A percentile compares a stretch with the other conserved stretches of the same genome.
These are phyloP conservation scores for Metschnikowia lunata DNA, from an alignment of 805 yeast genomes.

Conservation along the genomic window DNA sequence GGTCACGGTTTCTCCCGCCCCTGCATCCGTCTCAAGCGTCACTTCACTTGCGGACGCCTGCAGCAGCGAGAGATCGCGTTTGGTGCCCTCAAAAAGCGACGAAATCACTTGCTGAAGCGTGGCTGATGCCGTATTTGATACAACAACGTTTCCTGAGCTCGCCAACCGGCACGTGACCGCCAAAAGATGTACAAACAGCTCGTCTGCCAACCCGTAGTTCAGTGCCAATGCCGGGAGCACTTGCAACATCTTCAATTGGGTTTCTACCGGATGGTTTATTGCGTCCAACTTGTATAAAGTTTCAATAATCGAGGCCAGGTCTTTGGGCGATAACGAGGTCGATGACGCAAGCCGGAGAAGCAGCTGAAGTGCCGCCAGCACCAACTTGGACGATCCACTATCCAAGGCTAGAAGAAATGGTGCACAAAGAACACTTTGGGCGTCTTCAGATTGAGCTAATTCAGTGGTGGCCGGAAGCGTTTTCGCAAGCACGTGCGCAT, in stretches of 20 bases:
- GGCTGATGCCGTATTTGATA: slow-evolving; percentile 87
- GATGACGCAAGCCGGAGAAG: slow-evolving; percentile 56
- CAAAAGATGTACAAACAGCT: slow-evolving; percentile 52
- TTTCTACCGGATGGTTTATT: slow-evolving; percentile 75
- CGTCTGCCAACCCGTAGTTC: slow-evolving; percentile 42
- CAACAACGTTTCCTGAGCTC: slow-evolving; percentile 67
- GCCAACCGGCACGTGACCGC: slow-evolving; percentile 66
- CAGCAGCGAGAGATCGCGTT: slow-evolving; percentile 8
- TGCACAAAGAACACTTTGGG: slow-evolving; percentile 24
- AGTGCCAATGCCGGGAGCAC: slow-evolving; percentile 65
- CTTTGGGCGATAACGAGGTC: slow-evolving; percentile 50
- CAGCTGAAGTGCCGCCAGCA: slow-evolving; percentile 67
- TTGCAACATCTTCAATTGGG: slow-evolving; percentile 83
- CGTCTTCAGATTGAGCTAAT: slow-evolving; percentile 39
- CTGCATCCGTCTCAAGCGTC: neutral
- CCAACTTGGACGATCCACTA: slow-evolving; percentile 69
- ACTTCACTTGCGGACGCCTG: neutral
- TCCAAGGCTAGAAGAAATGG: slow-evolving; percentile 75
- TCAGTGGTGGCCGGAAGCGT: slow-evolving; percentile 3
- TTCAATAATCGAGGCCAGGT: slow-evolving; percentile 54
- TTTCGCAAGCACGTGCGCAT: slow-evolving; percentile 20
- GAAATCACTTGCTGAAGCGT: slow-evolving; percentile 83
- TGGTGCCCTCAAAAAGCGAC: slow-evolving; percentile 64
- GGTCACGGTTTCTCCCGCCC: neutral
- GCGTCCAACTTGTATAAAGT: slow-evolving; percentile 49